Evolutionary conservation across 2,329 filamentous ascomycete species (phyloP), one percentile per base, ranked within the genome.

Genomic region (Fonsecaea erecta): DNA sequence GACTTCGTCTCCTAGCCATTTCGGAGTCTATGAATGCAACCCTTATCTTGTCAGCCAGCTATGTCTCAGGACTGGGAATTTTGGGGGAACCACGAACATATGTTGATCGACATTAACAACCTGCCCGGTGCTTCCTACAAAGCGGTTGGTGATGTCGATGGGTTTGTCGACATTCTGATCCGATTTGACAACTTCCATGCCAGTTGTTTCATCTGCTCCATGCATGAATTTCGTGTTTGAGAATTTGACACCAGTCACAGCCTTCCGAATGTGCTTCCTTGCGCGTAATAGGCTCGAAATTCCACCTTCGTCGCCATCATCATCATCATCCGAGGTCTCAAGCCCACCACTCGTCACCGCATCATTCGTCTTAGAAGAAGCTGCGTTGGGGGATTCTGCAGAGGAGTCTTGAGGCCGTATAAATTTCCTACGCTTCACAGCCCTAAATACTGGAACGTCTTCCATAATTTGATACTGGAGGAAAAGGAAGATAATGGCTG

Each of bases 21-120:
- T 87, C 85, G 67, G 85, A 83, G 75, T 88, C 86, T 89, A 89
- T 84, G 79, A 85, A 89, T 71, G 82, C 83, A 80, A 85, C 84
- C 86, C 86, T 89, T 84, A 83, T 80, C 79, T 78, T 78, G 84
- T 89, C 84, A 89, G 85, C 78, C 73, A 67, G 70, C 71, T 72
- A 75, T 71, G 72, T 70, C 62, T 63, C 53, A 40, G 48, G 62
- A 69, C 37, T 34, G 4, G 64, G 16, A 21, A n/a, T 30, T 8
- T 18, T 40, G 14, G 60, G 63, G 58, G 60, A 59, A 55, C 61
- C 62, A 81, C 85, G 82, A 83, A 89, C 86, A 89, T 87, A 75
- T 89, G 86, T 75, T 82, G 85, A 73, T 88, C 85, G 40, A 82
- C 80, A 62, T 87, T 85, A 18, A 83, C 81, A 2, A 83, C 80